These are phyloP conservation scores for Kazachstania sp. DNA, from an alignment of 1,139 yeast species.

Conservation along the genomic window DNA sequence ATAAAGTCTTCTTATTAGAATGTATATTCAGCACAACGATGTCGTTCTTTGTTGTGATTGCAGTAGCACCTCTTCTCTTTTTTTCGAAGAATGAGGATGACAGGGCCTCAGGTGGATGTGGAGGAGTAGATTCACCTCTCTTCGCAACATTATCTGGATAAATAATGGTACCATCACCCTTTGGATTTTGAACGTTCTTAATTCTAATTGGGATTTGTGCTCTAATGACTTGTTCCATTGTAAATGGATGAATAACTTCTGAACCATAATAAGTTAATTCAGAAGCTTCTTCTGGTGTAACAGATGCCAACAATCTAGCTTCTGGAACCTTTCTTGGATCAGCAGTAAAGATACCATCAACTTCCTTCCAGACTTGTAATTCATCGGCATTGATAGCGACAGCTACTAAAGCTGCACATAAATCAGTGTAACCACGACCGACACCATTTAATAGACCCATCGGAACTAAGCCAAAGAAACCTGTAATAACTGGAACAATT, in stretches of 20 bases:
- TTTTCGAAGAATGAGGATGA: slow-evolving; percentile 39
- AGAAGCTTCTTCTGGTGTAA: slow-evolving; percentile 98
- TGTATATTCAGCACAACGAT: slow-evolving; percentile 89
- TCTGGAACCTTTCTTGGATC: slow-evolving; percentile 93
- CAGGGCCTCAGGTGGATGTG: slow-evolving; percentile 79
- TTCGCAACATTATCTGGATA: slow-evolving; percentile 84
- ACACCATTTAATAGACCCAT: slow-evolving; percentile 89
- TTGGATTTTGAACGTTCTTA: slow-evolving; percentile 89
- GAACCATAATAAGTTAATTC: slow-evolving; percentile 96
- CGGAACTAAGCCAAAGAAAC: slow-evolving; percentile 89
- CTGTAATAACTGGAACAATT: slow-evolving; percentile 78
- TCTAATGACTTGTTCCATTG: slow-evolving; percentile 96
- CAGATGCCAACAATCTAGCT: slow-evolving; percentile 76
- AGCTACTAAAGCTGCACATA: slow-evolving; percentile 94
- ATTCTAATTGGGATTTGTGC: slow-evolving; percentile 95
- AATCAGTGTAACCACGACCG: slow-evolving; percentile 95
- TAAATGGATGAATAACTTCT: slow-evolving; percentile 96
- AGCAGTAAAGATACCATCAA: slow-evolving; percentile 96
- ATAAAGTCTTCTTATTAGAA: slow-evolving; percentile 83
- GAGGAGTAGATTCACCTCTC: slow-evolving; percentile 83
- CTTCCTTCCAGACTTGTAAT: slow-evolving; percentile 97
- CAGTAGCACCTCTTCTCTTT: slow-evolving; percentile 79
- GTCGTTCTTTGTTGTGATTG: slow-evolving; percentile 89
- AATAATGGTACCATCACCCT: slow-evolving; percentile 83
- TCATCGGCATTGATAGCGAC: slow-evolving; percentile 91